phyloP scores from a whole-genome alignment of 2,329 filamentous ascomycete genomes.

The Aspergillus ustus region DNA sequence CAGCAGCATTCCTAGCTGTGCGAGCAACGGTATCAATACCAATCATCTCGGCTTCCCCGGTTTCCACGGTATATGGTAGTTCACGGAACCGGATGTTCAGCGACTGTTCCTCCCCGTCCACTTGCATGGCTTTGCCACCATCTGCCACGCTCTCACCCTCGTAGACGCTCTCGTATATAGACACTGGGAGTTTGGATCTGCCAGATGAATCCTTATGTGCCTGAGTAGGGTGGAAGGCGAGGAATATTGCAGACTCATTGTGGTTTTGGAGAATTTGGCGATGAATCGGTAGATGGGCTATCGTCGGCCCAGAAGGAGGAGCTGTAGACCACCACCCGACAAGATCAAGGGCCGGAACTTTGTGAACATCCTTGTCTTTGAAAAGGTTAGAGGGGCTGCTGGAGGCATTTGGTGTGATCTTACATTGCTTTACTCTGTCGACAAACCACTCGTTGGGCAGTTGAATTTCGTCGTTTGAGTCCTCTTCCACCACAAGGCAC shows the following conservation, averaged over 20 bases:
- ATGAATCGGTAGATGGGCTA: conserved; percentile 73
- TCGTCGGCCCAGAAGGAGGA: conserved; percentile 71
- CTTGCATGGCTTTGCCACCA: conserved; percentile 68
- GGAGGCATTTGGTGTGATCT: conserved; percentile 33
- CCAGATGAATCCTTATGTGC: conserved; percentile 58
- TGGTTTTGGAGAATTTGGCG: conserved; percentile 72
- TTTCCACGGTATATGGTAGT: conserved; percentile 85
- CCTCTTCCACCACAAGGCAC: conserved; percentile 60
- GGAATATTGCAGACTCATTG: conserved; percentile 85
- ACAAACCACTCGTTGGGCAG: conserved; percentile 75
- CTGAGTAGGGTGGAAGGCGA: conserved; percentile 78
- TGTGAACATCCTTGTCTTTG: conserved; percentile 85
- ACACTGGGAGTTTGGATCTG: conserved; percentile 83
- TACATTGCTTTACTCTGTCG: conserved; percentile 82
- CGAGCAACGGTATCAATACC: conserved; percentile 90
- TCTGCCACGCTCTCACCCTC: conserved; percentile 69
- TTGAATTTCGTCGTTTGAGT: conserved; percentile 60
- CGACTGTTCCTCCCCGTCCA: conserved; percentile 66
- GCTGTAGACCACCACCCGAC: conserved; percentile 92
- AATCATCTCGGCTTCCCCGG: conserved; percentile 96
- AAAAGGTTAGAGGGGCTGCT: neutral
- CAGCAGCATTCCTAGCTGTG: conserved; percentile 79
- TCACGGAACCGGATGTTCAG: conserved; percentile 77
- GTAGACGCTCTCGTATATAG: conserved; percentile 84
- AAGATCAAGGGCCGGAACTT: conserved; percentile 77